A percentile compares a stretch with the other conserved stretches of the same genome.
Conservation (phyloP, 371 early-diverging fungal species). For the Mortierella sp. region DNA sequence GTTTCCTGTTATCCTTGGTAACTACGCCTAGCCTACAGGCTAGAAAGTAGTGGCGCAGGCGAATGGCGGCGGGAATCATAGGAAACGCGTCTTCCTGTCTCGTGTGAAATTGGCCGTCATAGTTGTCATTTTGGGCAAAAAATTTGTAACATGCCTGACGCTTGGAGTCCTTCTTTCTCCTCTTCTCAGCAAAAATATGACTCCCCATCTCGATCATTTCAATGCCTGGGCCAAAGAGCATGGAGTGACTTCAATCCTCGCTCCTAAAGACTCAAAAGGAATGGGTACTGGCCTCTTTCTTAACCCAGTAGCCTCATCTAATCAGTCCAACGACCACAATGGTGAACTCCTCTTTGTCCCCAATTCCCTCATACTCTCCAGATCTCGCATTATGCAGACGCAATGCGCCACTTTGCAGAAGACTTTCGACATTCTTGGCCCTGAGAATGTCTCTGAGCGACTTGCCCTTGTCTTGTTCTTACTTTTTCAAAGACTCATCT, state of each 20-base stretch:
- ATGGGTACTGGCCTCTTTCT: slow-evolving; percentile 50
- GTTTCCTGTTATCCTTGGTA: too few species aligned
- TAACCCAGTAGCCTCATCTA: not conserved
- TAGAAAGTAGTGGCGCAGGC: too few species aligned
- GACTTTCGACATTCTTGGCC: slow-evolving; percentile 18
- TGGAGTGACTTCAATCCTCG: slow-evolving; percentile 9
- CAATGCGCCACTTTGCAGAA: slow-evolving; percentile 1
- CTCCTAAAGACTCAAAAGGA: slow-evolving; percentile 27
- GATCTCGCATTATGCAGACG: slow-evolving; percentile 17
- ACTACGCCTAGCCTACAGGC: too few species aligned
- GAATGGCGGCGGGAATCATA: too few species aligned
- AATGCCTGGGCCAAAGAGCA: slow-evolving; percentile 17
- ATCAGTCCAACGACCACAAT: not conserved
- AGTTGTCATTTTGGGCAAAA: too few species aligned
- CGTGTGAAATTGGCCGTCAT: too few species aligned
- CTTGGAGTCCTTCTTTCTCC: too few species aligned
- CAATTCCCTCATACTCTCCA: slow-evolving; percentile 20
- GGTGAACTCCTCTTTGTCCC: slow-evolving; percentile 43
- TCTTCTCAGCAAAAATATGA: too few species aligned
- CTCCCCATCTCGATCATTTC: slow-evolving; percentile 15
- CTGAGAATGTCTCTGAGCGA: slow-evolving; percentile 32
- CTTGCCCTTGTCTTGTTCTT: slow-evolving; percentile 37
- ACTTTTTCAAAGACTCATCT: slow-evolving; percentile 21
- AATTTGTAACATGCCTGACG: too few species aligned
- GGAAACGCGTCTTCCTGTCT: too few species aligned